A percentile compares a stretch with the other conserved stretches of the same genome.
Conservation (phyloP, 1,284 basidiomycete species). For the Ceratobasidium theobromae region DNA sequence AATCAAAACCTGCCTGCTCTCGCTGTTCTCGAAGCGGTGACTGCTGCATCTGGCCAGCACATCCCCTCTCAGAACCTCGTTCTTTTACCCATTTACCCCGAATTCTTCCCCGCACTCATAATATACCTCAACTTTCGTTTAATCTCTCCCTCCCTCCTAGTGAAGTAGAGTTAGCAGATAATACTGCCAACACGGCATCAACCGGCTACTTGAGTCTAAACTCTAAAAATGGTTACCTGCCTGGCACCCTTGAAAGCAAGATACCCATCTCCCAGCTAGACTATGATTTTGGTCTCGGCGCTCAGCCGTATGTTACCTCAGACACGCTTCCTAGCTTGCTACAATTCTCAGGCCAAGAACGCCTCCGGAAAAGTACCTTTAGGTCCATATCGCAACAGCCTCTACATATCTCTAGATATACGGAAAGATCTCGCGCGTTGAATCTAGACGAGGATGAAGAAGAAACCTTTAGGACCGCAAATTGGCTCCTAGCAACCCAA, state of each 20-base stretch:
- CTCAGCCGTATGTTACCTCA: too few relatives aligned
- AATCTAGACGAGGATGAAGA: conserved; percentile 15
- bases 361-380: not conserved
- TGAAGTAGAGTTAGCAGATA: too few relatives aligned
- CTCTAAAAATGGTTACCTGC: too few relatives aligned
- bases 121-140: not conserved
- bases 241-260: too few relatives aligned
- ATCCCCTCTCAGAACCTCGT: not conserved
- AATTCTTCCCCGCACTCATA: not conserved
- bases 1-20: not conserved
- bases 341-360: too few relatives aligned
- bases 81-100: not conserved
- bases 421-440: not conserved
- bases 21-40: not conserved
- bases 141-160: too few relatives aligned
- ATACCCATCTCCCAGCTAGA: too few relatives aligned
- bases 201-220: too few relatives aligned
- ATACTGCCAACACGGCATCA: too few relatives aligned
- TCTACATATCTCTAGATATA: not conserved
- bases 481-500: not conserved
- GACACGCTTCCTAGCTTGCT: too few relatives aligned
- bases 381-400: not conserved
- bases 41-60: conserved; percentile 1
- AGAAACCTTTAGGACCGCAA: not conserved
- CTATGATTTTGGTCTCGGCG: too few relatives aligned